Base-by-base conservation (phyloP, 805 yeast genomes). In the Pichia heedii region DNA sequence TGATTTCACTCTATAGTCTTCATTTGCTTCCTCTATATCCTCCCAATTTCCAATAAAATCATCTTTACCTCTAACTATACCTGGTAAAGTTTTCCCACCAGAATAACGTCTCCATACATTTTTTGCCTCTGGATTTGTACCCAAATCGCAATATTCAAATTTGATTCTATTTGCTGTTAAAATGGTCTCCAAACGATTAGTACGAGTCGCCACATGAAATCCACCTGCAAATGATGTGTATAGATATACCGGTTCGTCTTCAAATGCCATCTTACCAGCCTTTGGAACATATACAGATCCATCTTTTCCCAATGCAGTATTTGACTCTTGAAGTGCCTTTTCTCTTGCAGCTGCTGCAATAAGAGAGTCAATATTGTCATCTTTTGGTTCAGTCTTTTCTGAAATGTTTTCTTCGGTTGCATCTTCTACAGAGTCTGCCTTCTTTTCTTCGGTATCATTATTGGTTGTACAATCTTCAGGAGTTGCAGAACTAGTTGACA, bases 151-250 rank as follows among this genome's bases (percentile, higher is more conserved):
- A 57, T 77, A 73, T 26, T 76, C 73, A 58, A 77, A 84, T 46
- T 75, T 69, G 41, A 88, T 66, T 39, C 77, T 73, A 59, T 87
- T 84, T 4, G 89, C 95, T 33, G 77, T 73, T 41, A 88, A 69
- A 42, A 88, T 84, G 0, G 87, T 81, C 12, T 74, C 74, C 45
- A 89, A 63, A 44, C 94, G 68, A 55, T 83, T 84, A 15, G 96
- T 87, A 53, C 89, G 70, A 15, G 81, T 74, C 50, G 80, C 76
- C 61, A 89, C 77, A 58, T 82, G 84, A 73, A 78, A 80, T 1
- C 93, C 94, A 22, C 95, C 94, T 0, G 95, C 90, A 36, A 87
- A 68, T 0, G 96, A 89, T 0, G 96, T 88, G 65, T 71, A 87
- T 22, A 88, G 60, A 60, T 77, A 86, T 20, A 87, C 79, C 2